Conservation (phyloP, 225 moss, liverwort and hornwort genomes). For the Neckera pumila region DNA sequence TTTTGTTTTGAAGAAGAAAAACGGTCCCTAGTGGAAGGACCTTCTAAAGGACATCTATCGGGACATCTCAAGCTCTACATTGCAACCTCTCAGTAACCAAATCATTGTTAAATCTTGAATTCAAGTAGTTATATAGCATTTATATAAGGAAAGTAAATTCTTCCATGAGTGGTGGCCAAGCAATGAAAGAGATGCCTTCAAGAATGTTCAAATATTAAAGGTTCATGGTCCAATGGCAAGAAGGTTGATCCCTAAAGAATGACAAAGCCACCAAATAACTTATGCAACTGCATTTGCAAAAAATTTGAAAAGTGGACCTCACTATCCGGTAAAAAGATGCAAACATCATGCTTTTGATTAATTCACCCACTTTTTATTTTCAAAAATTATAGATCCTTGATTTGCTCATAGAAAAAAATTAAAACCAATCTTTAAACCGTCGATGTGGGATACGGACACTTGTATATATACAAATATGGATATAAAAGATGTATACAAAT, state of each 20-base stretch:
- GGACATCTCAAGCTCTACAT: no score
- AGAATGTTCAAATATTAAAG: not conserved
- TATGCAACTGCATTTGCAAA: not conserved
- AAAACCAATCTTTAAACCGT: no score
- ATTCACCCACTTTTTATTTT: no score
- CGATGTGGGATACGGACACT: no score
- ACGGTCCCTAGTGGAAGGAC: not conserved
- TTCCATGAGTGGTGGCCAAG: accelerated
- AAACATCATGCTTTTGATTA: no score
- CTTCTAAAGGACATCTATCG: no score
- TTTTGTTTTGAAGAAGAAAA: not conserved
- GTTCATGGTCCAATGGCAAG: not conserved
- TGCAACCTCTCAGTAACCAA: not conserved
- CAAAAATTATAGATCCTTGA: no score
- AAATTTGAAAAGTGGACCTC: no score
- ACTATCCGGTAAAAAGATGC: no score
- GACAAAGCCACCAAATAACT: accelerated
- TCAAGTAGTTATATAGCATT: not conserved
- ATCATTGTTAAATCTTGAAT: not conserved
- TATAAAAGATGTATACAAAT: no score
- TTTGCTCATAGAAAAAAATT: no score
- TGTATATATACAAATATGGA: no score
- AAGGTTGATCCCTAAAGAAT: not conserved
- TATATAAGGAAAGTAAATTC: not conserved
- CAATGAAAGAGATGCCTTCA: not conserved